Evolutionary conservation across 306 rosid species (phyloP), one percentile per base, ranked within the genome.

Genomic region (Fragaria nilgerrensis): DNA sequence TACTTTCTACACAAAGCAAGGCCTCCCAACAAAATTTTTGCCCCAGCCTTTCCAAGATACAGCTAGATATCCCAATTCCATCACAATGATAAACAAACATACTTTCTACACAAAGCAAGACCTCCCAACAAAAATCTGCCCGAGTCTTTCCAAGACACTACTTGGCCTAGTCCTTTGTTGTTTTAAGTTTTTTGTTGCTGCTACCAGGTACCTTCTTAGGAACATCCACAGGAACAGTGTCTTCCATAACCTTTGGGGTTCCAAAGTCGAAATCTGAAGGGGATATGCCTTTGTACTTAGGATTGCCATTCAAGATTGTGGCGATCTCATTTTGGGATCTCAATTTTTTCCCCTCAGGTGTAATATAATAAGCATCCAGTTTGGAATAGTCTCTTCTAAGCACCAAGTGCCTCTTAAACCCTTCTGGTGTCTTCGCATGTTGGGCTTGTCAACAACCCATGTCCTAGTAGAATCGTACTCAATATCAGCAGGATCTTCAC

Each of bases 381-480:
- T 90, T 96, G 73, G 98, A 89, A 84, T 88, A 89, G 79, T 96
- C 95, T 73, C 49, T 92, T 80, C 98, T 82, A 2, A 89, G 86
- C 23, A 93, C 89, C 87, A 93, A 77, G 45, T 74, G 85, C 84
- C 97, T 89, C 84, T 58, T 88, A 64, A 96, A 96, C 73, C 94
- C 96, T 74, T 73, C 32, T 5, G 98, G 99, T 55, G 88, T 80
- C 85, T 96, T 96, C 47, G 92, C 73, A 93, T 79, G 81, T 89
- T 85, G 44, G 98, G 98, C 84, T 87, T 91, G 84, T 96, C 98
- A 8, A 91, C 87, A 78, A 84, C 99, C 99, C 99, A 92, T 41
- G 91, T 92, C 29, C 99, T 87, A 67, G 84, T 77, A 44, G 88
- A 52, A 74, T 93, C 89, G 4, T 87, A 91, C 45, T 91, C 87